Base-by-base conservation (phyloP, 768 basidiomycete genomes). In the Coprinopsis cinerea region DNA sequence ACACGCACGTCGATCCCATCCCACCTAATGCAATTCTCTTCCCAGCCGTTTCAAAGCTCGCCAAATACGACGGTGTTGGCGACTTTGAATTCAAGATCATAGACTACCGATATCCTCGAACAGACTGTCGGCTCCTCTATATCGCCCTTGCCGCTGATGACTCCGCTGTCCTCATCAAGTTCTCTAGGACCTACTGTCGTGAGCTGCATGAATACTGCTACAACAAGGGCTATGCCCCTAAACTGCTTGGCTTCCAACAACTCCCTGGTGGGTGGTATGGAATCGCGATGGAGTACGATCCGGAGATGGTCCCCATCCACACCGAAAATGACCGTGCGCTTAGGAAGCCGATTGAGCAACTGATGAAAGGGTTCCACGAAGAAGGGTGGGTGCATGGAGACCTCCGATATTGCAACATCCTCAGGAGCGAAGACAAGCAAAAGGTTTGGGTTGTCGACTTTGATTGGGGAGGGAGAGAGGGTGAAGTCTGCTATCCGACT, bases 221-320 rank as follows among this genome's bases (percentile, higher is more conserved):
- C n/a, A 32, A 35, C 15, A 24, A 32, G 4, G 57, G 60, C 14
- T 54, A 53, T 43, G 65, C 65, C 15, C 65, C 63, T 0, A 9
- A 26, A 25, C 27, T 66, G 10, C 49, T 59, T 44, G 63, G 48
- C n/a, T 62, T 51, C 39, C 53, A 64, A 43, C 10, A 13, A 18
- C 56, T 66, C 25, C 60, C 63, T 36, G 64, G 62, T 20, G 61
- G 64, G 10, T 65, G 64, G 64, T 52, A 42, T 28, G 59, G 44
- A 15, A 51, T 64, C 1, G 62, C 58, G 3, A 62, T 65, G 64
- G 59, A 59, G 26, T 53, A 51, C 45, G 22, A 61, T 3, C 14
- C 32, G 15, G 28, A 34, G 30, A 42, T 42, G 27, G 18, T 26
- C 7, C 44, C 34, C 9, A 28, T 54, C 37, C 27, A 25, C 20